Percentiles rank a stretch among this genome's conserved stretches.
phyloP scores from a whole-genome alignment of 805 yeast species.

The Candida boidinii region DNA sequence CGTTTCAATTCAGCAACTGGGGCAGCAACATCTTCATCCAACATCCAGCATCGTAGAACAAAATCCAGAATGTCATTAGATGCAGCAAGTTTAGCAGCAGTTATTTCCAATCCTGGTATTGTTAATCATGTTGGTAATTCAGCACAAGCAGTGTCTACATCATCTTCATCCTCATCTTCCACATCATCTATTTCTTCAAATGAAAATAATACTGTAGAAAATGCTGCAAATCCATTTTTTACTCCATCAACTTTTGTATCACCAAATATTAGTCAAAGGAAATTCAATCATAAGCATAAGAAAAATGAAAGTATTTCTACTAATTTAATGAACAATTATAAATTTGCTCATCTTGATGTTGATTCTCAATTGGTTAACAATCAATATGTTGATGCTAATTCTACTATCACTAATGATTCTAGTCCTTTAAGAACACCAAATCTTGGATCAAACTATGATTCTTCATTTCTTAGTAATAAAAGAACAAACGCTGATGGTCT shows the following conservation, averaged over 20 bases:
- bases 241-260: conserved; percentile 33
- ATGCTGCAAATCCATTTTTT: conserved; percentile 38
- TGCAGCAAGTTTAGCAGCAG: background rate
- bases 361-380: conserved; percentile 14
- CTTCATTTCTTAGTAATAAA: background rate
- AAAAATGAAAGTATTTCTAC: conserved; percentile 23
- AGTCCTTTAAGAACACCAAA: conserved; percentile 22
- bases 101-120: conserved; percentile 7
- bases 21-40: conserved; percentile 5
- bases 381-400: conserved; percentile 7
- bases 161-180: too few species aligned
- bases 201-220: conserved; percentile 11
- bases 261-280: conserved; percentile 29
- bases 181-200: background rate
- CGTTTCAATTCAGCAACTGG: conserved; percentile 4
- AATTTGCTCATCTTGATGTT: conserved; percentile 22
- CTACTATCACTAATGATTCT: too few species aligned
- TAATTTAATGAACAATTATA: conserved; percentile 9
- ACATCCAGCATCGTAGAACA: conserved; percentile 11
- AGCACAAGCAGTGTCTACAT: too few species aligned
- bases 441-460: background rate
- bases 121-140: conserved; percentile 22
- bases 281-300: conserved; percentile 17
- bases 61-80: conserved; percentile 10
- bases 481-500: background rate